Evolutionary conservation across 1,139 yeast species (phyloP).

Genomic region (Kazachstania sp.): DNA sequence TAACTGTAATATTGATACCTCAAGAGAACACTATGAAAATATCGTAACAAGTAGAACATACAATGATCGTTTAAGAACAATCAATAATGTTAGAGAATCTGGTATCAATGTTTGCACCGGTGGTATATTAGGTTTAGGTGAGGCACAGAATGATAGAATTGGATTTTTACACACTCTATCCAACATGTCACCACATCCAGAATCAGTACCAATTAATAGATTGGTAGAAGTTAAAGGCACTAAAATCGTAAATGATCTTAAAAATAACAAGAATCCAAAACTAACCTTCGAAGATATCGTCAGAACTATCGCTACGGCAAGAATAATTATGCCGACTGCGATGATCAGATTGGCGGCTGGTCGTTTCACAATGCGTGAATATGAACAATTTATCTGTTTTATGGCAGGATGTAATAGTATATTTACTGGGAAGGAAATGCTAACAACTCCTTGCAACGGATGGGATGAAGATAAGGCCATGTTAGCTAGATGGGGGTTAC

Average conservation of each 20-base stretch:
- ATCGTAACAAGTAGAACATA: conserved; percentile 62
- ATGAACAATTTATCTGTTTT: conserved; percentile 67
- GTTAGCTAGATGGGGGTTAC: conserved; percentile 63
- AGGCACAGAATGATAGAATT: conserved; percentile 61
- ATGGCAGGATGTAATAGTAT: conserved; percentile 76
- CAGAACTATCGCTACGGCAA: conserved; percentile 67
- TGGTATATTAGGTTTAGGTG: conserved; percentile 74
- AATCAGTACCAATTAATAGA: conserved; percentile 71
- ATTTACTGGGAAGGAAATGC: conserved; percentile 74
- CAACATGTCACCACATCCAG: conserved; percentile 64
- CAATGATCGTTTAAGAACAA: conserved; percentile 62
- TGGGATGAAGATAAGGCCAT: conserved; percentile 74
- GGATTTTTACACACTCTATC: conserved; percentile 61
- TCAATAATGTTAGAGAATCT: conserved; percentile 52
- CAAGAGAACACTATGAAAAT: conserved; percentile 65
- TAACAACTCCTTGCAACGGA: conserved; percentile 76
- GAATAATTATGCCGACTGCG: conserved; percentile 63
- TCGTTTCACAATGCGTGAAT: conserved; percentile 69
- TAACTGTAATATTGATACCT: conserved; percentile 74
- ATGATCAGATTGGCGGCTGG: conserved; percentile 76
- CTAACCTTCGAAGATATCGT: conserved; percentile 54
- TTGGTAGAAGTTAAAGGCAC: conserved; percentile 76
- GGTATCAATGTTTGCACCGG: conserved; percentile 73
- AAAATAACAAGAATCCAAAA: conserved; percentile 36
- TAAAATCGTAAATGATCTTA: conserved; percentile 53